Evolutionary conservation across 169 alveolate genomes (phyloP), one percentile per base, ranked within the genome.

Genomic region (Neospora caninum): DNA sequence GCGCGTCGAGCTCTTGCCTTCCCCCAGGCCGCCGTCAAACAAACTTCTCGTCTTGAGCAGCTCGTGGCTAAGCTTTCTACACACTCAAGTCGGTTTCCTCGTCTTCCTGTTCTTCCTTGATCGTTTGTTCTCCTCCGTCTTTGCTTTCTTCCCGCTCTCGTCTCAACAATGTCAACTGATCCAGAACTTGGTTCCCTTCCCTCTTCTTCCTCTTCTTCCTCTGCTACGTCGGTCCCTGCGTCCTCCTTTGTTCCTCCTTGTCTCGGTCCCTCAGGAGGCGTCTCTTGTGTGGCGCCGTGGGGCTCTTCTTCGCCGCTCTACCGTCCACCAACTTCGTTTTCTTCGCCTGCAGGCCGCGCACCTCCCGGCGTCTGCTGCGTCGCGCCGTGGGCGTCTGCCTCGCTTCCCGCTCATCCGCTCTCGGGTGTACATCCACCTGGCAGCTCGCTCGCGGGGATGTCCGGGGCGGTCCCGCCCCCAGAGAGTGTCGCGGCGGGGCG

Each of bases 331-430:
- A 1, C 73, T 64, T 16, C 73, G 73, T 64, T 64, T 22, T 64
- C 73, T 16, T 6, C 64, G 7, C 64, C 64, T 7, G 27, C 10
- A 69, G 41, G 41, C 43, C 39, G 25, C 84, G 42, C 25, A 6
- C 39, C 89, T 6, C 54, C 54, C 10, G 89, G 89, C 22, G 89
- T 82, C 69, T 82, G 89, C 67, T 82, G 89, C 67, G 67, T 82
- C 31, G 89, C 89, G 2, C 89, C 89, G 4, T 82, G 89, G 89
- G 89, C 89, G 39, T 20, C 67, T 7, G 6, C 53, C 36, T 41
- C 43, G 38, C 18, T 20, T 9, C 0, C 27, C 49, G 84, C 53
- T 27, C 58, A 49, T 10, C 89, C 89, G 53, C 89, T 36, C 53
- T 38, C 42, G 39, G 86, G 43, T 78, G 86, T n/a, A 64, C 73